Conservation (phyloP, 768 basidiomycete genomes). For the Leccinellum albellum region DNA sequence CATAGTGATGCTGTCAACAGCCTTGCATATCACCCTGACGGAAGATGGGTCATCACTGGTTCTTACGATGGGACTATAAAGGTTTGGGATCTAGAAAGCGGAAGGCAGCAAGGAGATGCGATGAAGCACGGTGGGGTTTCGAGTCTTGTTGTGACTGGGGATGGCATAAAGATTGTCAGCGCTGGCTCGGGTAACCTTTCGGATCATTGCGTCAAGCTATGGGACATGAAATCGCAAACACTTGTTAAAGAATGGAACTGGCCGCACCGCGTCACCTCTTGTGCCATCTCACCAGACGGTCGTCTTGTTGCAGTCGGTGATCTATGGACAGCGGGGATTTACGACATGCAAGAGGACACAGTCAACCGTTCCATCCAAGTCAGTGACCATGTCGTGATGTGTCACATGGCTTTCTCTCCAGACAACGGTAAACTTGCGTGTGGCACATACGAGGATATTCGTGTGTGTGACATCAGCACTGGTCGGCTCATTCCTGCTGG, state of each 20-base stretch:
- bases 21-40: constrained; percentile 22
- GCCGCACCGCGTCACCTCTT: background rate
- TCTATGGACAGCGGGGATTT: background rate
- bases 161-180: background rate
- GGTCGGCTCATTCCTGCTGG: background rate
- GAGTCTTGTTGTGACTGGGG: background rate
- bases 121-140: background rate
- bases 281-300: background rate
- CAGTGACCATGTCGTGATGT: background rate
- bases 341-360: background rate
- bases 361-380: background rate
- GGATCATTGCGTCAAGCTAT: background rate
- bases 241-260: background rate
- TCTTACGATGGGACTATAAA: background rate
- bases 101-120: background rate
- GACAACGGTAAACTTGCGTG: background rate
- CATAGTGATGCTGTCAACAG: too few species aligned
- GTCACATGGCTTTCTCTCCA: background rate
- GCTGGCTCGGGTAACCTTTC: background rate
- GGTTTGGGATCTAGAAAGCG: background rate
- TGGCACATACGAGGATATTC: background rate
- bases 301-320: background rate
- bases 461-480: background rate
- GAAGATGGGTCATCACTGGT: background rate
- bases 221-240: background rate